These are phyloP conservation scores for Colletotrichum gloeosporioides DNA, from an alignment of 2,329 filamentous ascomycete species.

Conservation along the genomic window DNA sequence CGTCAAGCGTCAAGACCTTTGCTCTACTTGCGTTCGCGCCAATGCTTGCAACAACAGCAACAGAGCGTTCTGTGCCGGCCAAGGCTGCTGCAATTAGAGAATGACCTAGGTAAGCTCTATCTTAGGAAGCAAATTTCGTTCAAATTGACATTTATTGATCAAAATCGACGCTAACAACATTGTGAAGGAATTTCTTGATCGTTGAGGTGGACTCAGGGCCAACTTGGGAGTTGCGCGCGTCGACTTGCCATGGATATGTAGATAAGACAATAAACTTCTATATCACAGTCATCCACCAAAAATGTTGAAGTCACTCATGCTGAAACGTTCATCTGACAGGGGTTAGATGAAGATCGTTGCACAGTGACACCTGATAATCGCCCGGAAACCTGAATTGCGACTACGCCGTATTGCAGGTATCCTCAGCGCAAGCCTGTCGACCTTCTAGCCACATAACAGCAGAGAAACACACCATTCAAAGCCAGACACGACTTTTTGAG, in stretches of 20 bases:
- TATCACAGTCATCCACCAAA: neutral
- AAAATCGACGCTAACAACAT: neutral
- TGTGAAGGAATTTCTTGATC: neutral
- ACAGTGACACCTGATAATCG: neutral
- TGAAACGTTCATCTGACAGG: neutral
- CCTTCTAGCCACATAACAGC: rapidly evolving
- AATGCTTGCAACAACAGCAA: neutral
- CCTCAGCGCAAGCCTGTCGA: rapidly evolving
- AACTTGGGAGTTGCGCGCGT: neutral
- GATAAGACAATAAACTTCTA: neutral
- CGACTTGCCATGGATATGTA: neutral
- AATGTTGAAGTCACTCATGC: neutral
- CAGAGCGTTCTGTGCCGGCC: neutral
- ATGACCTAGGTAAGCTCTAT: rapidly evolving
- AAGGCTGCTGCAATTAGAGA: neutral
- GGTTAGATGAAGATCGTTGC: neutral
- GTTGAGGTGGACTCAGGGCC: neutral
- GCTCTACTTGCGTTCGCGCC: neutral
- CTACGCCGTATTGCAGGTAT: neutral
- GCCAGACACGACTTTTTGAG: no score
- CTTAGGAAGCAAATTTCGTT: neutral
- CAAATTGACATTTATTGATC: no score
- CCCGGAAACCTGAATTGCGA: neutral
- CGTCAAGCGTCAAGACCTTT: neutral
- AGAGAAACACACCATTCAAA: neutral